phyloP scores from a whole-genome alignment of 345 rosid species.

The Pugionium dolabratum region DNA sequence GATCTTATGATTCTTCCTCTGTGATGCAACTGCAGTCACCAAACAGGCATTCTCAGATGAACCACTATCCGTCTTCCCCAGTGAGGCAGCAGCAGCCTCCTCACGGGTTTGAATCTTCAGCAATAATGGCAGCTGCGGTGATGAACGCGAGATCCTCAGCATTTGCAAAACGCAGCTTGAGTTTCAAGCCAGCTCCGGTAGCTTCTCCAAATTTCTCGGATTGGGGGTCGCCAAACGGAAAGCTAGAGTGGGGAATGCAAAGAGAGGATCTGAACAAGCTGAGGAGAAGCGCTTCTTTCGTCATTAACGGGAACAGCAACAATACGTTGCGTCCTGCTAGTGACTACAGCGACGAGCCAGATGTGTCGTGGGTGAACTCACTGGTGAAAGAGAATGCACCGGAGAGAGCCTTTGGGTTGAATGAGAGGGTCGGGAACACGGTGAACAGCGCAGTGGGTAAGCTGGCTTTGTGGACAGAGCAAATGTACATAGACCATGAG shows the following conservation, averaged over 20 bases:
- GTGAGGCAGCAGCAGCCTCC: conserved; percentile 42
- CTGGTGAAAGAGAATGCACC: conserved; percentile 73
- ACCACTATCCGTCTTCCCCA: conserved; percentile 60
- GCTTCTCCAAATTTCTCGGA: conserved; percentile 57
- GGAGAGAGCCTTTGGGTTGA: conserved; percentile 42
- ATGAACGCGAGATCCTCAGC: conserved; percentile 94
- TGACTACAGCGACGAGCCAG: conserved; percentile 63
- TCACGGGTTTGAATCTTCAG: conserved; percentile 77
- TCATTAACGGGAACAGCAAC: conserved; percentile 52
- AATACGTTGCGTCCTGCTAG: conserved; percentile 27
- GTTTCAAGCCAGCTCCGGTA: conserved; percentile 55
- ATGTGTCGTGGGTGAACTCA: conserved; percentile 89
- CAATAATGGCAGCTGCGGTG: conserved; percentile 78
- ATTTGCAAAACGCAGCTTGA: conserved; percentile 84
- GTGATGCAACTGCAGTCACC: conserved; percentile 60
- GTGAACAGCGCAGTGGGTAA: conserved; percentile 38
- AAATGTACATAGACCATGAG: conserved; percentile 84
- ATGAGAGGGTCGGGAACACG: conserved; percentile 43
- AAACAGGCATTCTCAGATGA: conserved; percentile 54
- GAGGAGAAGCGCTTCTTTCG: conserved; percentile 80
- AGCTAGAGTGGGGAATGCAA: conserved; percentile 85
- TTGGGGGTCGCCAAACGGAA: conserved; percentile 86
- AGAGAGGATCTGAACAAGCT: conserved; percentile 85
- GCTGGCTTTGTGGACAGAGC: conserved; percentile 77
- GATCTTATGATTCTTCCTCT: conserved; percentile 55